Evolutionary conservation across 768 basidiomycete species (phyloP).

Genomic region (Tricholoma terreum): DNA sequence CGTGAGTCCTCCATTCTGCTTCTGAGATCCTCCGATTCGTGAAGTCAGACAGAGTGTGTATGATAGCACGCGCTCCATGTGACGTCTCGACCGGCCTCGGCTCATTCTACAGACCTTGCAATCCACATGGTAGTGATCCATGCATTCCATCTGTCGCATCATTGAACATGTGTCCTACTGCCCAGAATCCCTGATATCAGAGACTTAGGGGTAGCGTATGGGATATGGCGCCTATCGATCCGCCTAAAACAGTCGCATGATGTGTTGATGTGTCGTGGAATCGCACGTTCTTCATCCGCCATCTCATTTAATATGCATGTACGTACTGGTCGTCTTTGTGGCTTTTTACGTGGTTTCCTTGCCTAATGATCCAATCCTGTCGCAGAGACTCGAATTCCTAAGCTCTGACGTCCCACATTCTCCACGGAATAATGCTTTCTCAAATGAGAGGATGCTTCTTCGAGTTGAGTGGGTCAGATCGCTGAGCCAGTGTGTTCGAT

Average conservation of each 20-base stretch:
- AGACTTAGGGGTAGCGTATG: neutral
- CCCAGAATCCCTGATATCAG: neutral
- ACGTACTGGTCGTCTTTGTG: neutral
- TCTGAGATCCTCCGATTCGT: constrained; percentile 1
- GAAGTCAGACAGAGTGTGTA: neutral
- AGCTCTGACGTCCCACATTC: neutral
- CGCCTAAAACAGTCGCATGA: neutral
- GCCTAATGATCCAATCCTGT: neutral
- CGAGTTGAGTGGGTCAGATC: neutral
- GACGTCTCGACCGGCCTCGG: neutral
- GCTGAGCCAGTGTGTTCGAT: neutral
- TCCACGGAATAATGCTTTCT: neutral
- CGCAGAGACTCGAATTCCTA: neutral
- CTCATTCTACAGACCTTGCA: neutral
- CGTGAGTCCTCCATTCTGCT: neutral
- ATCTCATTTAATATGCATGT: neutral
- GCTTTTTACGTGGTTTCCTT: constrained; percentile 1
- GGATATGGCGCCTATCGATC: neutral
- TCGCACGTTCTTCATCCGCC: neutral
- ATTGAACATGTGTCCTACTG: neutral
- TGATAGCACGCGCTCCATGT: neutral
- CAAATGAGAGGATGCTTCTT: neutral
- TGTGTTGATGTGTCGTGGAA: neutral
- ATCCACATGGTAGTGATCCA: neutral
- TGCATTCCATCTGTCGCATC: neutral